Conservation (phyloP, 2,329 filamentous ascomycete species). For the Diaporthe citriasiana region DNA sequence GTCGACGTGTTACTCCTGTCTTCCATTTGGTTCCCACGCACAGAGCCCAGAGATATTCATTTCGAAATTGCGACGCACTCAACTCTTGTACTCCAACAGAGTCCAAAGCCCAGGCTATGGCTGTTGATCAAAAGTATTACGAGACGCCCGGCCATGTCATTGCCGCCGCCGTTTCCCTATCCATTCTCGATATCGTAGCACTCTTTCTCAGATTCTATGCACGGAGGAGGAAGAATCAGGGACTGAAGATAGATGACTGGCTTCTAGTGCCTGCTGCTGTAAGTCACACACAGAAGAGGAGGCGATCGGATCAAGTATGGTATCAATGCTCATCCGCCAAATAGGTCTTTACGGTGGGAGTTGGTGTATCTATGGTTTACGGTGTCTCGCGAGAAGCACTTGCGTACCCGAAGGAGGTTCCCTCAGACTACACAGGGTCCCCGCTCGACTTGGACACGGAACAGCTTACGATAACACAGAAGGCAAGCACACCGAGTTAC, state of each 20-base stretch:
- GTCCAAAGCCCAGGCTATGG: neutral
- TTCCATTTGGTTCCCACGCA: neutral
- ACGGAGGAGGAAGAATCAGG: neutral
- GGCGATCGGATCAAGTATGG: neutral
- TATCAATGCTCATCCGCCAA: neutral
- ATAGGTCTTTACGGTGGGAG: neutral
- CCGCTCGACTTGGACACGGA: neutral
- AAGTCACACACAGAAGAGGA: neutral
- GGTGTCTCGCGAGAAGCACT: neutral
- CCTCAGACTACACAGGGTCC: neutral
- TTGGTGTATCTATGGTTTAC: neutral
- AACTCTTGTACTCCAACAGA: neutral
- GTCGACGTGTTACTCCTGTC: neutral
- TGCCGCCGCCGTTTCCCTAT: neutral
- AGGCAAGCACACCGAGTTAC: neutral
- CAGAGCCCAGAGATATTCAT: neutral
- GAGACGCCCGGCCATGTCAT: neutral
- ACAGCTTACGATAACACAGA: neutral
- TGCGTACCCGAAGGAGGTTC: neutral
- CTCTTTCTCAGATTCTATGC: neutral
- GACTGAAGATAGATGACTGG: neutral
- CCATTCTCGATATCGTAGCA: neutral
- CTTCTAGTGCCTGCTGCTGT: neutral
- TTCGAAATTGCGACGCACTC: neutral
- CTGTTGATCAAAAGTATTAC: constrained; percentile 1